Percentiles rank a stretch among this genome's conserved stretches.
These are phyloP conservation scores for Plasmodium cynomolgi DNA, from an alignment of 169 alveolate species.

Conservation along the genomic window DNA sequence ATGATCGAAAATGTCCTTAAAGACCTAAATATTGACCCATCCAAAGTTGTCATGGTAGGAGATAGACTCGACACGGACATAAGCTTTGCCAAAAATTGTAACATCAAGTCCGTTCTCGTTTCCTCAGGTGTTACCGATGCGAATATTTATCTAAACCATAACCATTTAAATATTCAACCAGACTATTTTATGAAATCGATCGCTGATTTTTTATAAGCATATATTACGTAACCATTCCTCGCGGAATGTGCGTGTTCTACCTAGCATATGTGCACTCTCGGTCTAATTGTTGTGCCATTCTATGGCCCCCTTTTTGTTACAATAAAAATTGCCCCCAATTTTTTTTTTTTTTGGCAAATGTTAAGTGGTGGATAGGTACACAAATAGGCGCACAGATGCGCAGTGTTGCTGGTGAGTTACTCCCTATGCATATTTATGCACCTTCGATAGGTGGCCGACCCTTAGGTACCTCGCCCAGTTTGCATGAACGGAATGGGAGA, in stretches of 20 bases:
- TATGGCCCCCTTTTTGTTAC: not conserved
- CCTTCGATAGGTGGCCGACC: not conserved
- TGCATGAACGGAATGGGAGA: not conserved
- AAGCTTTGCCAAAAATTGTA: slow-evolving; percentile 65
- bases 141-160: slow-evolving; percentile 54
- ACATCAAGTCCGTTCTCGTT: slow-evolving; percentile 47
- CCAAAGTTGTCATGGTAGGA: slow-evolving; percentile 74
- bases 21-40: slow-evolving; percentile 18
- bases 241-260: not conserved
- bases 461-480: not conserved
- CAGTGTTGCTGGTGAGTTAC: not conserved
- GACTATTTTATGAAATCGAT: slow-evolving; percentile 67
- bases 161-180: slow-evolving; percentile 41
- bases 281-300: not conserved
- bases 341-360: not conserved
- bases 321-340: not conserved
- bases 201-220: slow-evolving; percentile 29
- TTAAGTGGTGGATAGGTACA: not conserved
- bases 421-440: not conserved
- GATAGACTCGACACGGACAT: slow-evolving; percentile 78
- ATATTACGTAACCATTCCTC: not conserved
- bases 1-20: slow-evolving; percentile 73
- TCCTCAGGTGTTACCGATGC: slow-evolving; percentile 53
- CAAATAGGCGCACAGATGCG: not conserved
- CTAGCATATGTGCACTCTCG: not conserved